Evolutionary conservation across 108 stramenopile genomes (phyloP).

Genomic region (Asterionellopsis glacialis): DNA sequence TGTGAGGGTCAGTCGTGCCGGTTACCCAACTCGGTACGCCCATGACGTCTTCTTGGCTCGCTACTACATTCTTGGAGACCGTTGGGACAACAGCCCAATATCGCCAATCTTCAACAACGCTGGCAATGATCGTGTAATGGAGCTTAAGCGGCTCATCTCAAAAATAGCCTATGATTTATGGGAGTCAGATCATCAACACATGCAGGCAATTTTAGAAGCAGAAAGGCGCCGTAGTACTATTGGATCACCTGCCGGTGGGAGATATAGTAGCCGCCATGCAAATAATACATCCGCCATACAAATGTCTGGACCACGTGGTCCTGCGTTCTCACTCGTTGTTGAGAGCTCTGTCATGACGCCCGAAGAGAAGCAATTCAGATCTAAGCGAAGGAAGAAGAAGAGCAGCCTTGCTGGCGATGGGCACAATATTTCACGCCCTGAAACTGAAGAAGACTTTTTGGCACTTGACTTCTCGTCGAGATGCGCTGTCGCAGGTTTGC

Average conservation of each 20-base stretch:
- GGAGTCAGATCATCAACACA: constrained; percentile 68
- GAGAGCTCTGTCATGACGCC: constrained; percentile 72
- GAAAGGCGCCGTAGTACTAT: constrained; percentile 6
- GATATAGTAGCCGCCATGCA: background rate
- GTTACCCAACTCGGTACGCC: constrained; percentile 91
- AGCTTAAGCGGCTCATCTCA: constrained; percentile 62
- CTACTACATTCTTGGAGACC: constrained; percentile 73
- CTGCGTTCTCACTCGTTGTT: constrained; percentile 50
- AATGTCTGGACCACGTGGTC: constrained; percentile 11
- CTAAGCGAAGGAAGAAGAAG: background rate
- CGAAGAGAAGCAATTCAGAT: constrained; percentile 24
- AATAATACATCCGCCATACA: background rate
- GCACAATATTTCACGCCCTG: constrained; percentile 54
- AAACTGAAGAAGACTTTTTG: constrained; percentile 55
- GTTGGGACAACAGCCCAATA: constrained; percentile 35
- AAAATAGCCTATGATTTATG: constrained; percentile 84
- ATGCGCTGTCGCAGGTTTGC: constrained; percentile 79
- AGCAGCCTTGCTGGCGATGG: constrained; percentile 18
- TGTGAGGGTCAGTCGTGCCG: constrained; percentile 93
- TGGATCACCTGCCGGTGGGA: constrained; percentile 15
- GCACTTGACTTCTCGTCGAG: constrained; percentile 70
- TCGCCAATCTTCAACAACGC: constrained; percentile 34
- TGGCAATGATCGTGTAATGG: constrained; percentile 28
- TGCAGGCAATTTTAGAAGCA: constrained; percentile 30
- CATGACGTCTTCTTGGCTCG: constrained; percentile 74